These are phyloP conservation scores for Fusarium xyrophilum DNA, from an alignment of 2,329 filamentous ascomycete species.

Conservation along the genomic window DNA sequence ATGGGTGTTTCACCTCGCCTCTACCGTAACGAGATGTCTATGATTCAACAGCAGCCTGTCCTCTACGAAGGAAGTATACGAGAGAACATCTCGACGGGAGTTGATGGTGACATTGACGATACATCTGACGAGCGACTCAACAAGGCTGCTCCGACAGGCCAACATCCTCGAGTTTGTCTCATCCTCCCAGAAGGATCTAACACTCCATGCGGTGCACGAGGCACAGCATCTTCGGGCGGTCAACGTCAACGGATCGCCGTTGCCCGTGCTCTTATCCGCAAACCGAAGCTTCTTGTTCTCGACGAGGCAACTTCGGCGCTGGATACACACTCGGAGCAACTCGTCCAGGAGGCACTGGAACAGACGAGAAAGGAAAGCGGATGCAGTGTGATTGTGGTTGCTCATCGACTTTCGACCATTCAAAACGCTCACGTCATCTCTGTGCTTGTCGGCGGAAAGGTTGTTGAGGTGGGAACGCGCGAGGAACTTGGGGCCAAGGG, in stretches of 20 bases:
- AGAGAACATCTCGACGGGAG: conserved; percentile 61
- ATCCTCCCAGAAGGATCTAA: conserved; percentile 55
- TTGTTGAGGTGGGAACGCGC: conserved; percentile 66
- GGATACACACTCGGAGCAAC: conserved; percentile 65
- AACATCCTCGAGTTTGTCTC: conserved; percentile 55
- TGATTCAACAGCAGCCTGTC: conserved; percentile 51
- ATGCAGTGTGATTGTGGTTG: conserved; percentile 66
- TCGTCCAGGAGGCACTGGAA: conserved; percentile 64
- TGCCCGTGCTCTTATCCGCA: conserved; percentile 68
- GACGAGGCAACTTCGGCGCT: conserved; percentile 70
- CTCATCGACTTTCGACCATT: conserved; percentile 63
- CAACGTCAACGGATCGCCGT: conserved; percentile 73
- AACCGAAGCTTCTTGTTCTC: conserved; percentile 67
- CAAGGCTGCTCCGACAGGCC: conserved; percentile 54
- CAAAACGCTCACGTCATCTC: conserved; percentile 66
- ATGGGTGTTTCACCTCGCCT: conserved; percentile 34
- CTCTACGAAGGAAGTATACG: conserved; percentile 59
- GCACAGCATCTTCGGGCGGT: conserved; percentile 69
- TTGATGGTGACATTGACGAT: conserved; percentile 28
- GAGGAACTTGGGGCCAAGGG: conserved; percentile 57
- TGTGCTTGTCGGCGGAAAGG: conserved; percentile 63
- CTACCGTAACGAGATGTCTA: conserved; percentile 46
- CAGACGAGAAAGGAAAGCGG: conserved; percentile 12
- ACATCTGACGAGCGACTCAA: conserved; percentile 43
- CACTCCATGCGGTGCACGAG: conserved; percentile 66